These are phyloP conservation scores for Boletus tylopilopsis DNA, from an alignment of 768 basidiomycete genomes.

Conservation along the genomic window DNA sequence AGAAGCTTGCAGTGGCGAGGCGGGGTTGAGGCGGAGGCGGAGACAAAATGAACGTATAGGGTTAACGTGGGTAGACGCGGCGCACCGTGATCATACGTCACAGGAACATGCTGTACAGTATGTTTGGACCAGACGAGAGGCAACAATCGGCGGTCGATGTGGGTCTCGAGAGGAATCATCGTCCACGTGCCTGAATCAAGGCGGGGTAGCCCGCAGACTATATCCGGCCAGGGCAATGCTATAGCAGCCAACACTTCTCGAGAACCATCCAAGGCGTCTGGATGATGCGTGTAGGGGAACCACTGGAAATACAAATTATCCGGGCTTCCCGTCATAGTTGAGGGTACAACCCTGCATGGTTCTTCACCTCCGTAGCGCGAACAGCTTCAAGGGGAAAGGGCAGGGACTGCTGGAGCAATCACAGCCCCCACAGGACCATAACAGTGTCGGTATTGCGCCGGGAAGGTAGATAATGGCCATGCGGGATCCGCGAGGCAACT, in stretches of 20 bases:
- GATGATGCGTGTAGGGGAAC: neutral
- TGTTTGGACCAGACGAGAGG: neutral
- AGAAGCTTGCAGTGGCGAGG: conserved; percentile 14
- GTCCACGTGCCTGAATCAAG: neutral
- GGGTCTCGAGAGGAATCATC: conserved; percentile 8
- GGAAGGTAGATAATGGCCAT: conserved; percentile 20
- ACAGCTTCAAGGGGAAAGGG: conserved; percentile 15
- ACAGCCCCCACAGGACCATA: conserved; percentile 15
- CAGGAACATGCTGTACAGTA: conserved; percentile 19
- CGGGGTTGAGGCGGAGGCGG: conserved; percentile 31
- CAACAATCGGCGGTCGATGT: conserved; percentile 20
- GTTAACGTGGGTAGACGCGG: neutral
- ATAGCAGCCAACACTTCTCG: neutral
- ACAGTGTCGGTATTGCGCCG: conserved; percentile 18
- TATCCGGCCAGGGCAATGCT: conserved; percentile 2
- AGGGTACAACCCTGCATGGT: neutral
- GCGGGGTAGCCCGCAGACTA: neutral
- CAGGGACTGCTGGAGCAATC: conserved; percentile 7
- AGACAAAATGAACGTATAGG: conserved; percentile 13
- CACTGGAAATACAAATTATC: neutral
- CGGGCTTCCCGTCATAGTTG: neutral
- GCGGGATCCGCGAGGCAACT: conserved; percentile 28
- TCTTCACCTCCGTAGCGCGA: neutral
- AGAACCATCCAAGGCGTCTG: neutral
- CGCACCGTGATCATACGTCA: conserved; percentile 23